Conservation (phyloP, 2,329 filamentous ascomycete genomes). For the Cercospora berteroae region DNA sequence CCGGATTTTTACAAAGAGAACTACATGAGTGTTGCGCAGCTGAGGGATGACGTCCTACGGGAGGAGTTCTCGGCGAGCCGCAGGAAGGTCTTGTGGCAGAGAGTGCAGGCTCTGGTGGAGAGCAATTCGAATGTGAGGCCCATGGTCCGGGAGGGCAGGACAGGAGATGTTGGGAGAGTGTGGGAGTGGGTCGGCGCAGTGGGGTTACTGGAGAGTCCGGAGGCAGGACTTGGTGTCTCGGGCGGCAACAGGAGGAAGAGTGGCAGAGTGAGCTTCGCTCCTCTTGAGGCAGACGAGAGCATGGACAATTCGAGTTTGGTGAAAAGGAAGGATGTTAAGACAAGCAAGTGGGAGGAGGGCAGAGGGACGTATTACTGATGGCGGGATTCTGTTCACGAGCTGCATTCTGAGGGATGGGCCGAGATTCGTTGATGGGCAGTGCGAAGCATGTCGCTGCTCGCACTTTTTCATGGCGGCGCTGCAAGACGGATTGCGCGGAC, state of each 20-base stretch:
- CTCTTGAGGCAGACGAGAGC: conserved; percentile 4
- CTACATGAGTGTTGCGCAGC: conserved; percentile 82
- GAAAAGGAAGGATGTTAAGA: conserved; percentile 21
- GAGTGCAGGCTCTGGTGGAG: conserved; percentile 81
- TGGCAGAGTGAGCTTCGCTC: conserved; percentile 34
- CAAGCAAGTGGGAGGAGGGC: conserved; percentile 49
- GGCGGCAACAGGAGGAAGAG: conserved; percentile 28
- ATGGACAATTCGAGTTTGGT: conserved; percentile 17
- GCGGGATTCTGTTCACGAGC: not conserved
- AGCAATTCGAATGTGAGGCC: conserved; percentile 87
- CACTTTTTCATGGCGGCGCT: not conserved
- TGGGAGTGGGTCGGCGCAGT: conserved; percentile 69
- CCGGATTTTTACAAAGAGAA: conserved; percentile 65
- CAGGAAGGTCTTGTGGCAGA: conserved; percentile 78
- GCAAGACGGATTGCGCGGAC: not conserved
- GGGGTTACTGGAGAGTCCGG: conserved; percentile 34
- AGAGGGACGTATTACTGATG: conserved; percentile 45
- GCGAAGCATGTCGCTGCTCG: not conserved
- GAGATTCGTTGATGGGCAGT: not conserved
- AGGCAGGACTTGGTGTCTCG: conserved; percentile 1
- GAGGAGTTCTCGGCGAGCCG: conserved; percentile 73
- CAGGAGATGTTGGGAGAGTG: conserved; percentile 57
- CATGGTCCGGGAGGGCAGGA: conserved; percentile 64
- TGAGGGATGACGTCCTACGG: conserved; percentile 86
- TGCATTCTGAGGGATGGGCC: not conserved